A percentile compares a stretch with the other conserved stretches of the same genome.
Evolutionary conservation across 495 filamentous ascomycete species (phyloP).

Genomic region (Penicillium odoratum): DNA sequence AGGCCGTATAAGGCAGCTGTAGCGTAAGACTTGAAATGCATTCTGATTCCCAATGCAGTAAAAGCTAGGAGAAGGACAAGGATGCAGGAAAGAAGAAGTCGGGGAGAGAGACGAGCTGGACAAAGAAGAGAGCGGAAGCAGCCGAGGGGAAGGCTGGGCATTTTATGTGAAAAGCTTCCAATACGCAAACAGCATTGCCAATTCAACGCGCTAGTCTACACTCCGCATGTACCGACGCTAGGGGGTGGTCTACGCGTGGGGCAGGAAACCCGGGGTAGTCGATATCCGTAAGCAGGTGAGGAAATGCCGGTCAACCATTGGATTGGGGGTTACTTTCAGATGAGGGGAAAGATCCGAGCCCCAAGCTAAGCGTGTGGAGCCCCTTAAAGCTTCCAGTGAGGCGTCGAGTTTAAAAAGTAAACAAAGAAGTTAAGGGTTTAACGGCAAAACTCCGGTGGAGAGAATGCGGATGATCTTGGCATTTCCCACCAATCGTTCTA

Average conservation of each 20-base stretch:
- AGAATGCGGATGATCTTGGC: neutral
- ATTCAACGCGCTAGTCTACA: slow-evolving; percentile 12
- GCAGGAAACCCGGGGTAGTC: slow-evolving; percentile 28
- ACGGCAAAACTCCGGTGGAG: slow-evolving; percentile 13
- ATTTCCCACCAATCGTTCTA: neutral
- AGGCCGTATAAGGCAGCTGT: slow-evolving; percentile 39
- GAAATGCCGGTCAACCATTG: slow-evolving; percentile 13
- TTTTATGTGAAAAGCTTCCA: slow-evolving; percentile 24
- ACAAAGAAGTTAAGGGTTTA: neutral
- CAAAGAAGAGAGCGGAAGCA: slow-evolving; percentile 34
- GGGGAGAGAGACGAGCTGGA: slow-evolving; percentile 32
- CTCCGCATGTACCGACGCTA: slow-evolving; percentile 33
- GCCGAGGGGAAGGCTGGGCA: slow-evolving; percentile 26
- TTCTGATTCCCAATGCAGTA: slow-evolving; percentile 32
- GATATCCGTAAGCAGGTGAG: slow-evolving; percentile 25
- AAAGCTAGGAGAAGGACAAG: slow-evolving; percentile 38
- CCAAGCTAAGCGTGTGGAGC: slow-evolving; percentile 5
- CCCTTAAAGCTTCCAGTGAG: neutral
- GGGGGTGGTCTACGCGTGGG: slow-evolving; percentile 18
- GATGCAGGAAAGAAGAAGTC: slow-evolving; percentile 33
- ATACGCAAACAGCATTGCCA: slow-evolving; percentile 19
- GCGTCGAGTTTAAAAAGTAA: slow-evolving; percentile 1
- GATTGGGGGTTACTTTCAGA: neutral
- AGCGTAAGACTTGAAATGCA: slow-evolving; percentile 43
- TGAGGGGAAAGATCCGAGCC: slow-evolving; percentile 26